Evolutionary conservation across 345 rosid genomes (phyloP), one percentile per base, ranked within the genome.

Genomic region (Boechera retrofracta): DNA sequence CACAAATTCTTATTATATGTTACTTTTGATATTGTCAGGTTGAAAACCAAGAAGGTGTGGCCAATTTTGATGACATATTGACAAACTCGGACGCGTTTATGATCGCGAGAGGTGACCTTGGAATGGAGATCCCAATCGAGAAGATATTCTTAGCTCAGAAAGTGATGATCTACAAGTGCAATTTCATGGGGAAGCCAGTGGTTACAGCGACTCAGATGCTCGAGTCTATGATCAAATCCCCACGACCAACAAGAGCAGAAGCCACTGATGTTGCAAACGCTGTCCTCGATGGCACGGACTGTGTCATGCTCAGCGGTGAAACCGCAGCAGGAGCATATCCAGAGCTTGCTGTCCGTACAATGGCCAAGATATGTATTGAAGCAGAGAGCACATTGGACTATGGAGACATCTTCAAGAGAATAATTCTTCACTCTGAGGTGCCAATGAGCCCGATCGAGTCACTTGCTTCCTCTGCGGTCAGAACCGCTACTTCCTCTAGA

Each of bases 321-420:
- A 94, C 98, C 0, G 98, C 98, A 41, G 97, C 97, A 4, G 98
- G 98, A 77, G 96, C 97, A 12, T 94, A 91, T 73, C 98, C 97
- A 0, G 98, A 89, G 41, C 87, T 89, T n/a, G 93, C 98, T 12
- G 96, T 94, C 7, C 82, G 74, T 39, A 94, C 98, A 39, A 94
- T 94, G 98, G 96, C 96, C 7, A 87, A 79, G 77, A 94, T 94
- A 69, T 94, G 98, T n/a, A 64, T 85, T 5, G 97, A 94, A 86
- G 97, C 98, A 1, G 98, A 94, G 78, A 94, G 96, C 84, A 87
- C 96, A 0, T 82, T 94, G 1, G 85, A 94, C 75, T 89, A 86
- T 62, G 96, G 88, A 45, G 94, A 88, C 48, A 85, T 91, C 56
- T 94, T 91, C 80, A 94, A 90, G 72, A 88, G 98, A 60, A 73